phyloP scores from a whole-genome alignment of 106 monocot species.

The Triglochin maritima region DNA sequence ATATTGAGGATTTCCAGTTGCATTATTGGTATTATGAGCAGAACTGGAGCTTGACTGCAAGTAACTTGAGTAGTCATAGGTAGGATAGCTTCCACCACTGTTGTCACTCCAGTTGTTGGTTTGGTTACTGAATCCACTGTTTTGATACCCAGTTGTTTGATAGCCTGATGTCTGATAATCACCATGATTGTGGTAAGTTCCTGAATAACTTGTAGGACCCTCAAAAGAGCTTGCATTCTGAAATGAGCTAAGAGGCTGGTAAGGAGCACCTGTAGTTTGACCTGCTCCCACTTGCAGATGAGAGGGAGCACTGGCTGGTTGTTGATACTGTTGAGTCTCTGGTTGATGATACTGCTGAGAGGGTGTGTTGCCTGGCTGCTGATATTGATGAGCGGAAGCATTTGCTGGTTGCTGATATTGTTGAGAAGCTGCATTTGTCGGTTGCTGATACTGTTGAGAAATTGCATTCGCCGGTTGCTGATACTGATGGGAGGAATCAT shows the following conservation, averaged over 20 bases:
- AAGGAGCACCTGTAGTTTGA: slow-evolving; percentile 95
- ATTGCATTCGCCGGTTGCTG: too few relatives aligned
- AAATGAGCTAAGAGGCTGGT: slow-evolving; percentile 96
- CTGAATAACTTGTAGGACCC: slow-evolving; percentile 63
- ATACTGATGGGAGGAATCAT: too few relatives aligned
- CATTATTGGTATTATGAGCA: slow-evolving; percentile 26
- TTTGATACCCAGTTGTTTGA: slow-evolving; percentile 19
- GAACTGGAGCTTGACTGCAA: slow-evolving; percentile 35
- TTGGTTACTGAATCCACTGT: slow-evolving; percentile 51
- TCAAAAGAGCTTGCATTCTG: slow-evolving; percentile 80
- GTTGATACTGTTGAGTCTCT: slow-evolving; percentile 19
- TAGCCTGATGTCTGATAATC: slow-evolving; percentile 89
- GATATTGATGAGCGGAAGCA: too few relatives aligned
- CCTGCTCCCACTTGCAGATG: slow-evolving; percentile 67
- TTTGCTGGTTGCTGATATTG: too few relatives aligned
- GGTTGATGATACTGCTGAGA: too few relatives aligned
- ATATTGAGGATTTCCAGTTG: slow-evolving; percentile 39
- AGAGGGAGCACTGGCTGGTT: slow-evolving; percentile 44
- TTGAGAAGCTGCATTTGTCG: too few relatives aligned
- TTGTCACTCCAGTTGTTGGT: slow-evolving; percentile 42
- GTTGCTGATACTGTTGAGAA: too few relatives aligned
- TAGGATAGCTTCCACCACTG: slow-evolving; percentile 38
- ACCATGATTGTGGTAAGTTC: slow-evolving; percentile 93
- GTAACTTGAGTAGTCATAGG: slow-evolving; percentile 48
- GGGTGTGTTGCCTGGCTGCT: too few relatives aligned